phyloP scores from a whole-genome alignment of 176 grass and related monocot genomes.

The Panicum miliaceum region DNA sequence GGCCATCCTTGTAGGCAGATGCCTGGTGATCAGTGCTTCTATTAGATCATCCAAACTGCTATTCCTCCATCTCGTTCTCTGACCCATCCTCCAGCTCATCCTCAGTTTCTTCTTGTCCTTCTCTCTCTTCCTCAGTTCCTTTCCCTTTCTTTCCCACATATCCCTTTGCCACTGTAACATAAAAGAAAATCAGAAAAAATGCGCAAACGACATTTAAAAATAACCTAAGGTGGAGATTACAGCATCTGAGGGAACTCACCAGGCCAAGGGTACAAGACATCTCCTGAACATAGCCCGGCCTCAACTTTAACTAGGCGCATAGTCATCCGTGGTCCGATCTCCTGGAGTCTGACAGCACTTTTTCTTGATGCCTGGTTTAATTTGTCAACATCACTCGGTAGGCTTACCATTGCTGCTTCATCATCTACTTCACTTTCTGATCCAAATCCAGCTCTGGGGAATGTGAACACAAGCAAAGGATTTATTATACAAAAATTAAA shows the following conservation, averaged over 20 bases:
- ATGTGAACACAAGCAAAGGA: background rate
- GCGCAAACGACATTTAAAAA: background rate
- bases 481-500: slow-evolving; percentile 13
- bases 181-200: background rate
- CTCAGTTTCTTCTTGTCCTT: slow-evolving; percentile 11
- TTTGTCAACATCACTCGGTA: slow-evolving; percentile 73
- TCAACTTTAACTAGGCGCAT: slow-evolving; percentile 86
- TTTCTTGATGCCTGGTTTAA: slow-evolving; percentile 77
- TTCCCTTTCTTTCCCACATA: background rate
- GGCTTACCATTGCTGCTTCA: slow-evolving; percentile 76
- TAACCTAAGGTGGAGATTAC: background rate
- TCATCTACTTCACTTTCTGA: slow-evolving; percentile 95
- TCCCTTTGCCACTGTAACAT: slow-evolving; percentile 33
- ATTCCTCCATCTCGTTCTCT: slow-evolving; percentile 12
- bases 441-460: slow-evolving; percentile 80
- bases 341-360: slow-evolving; percentile 87
- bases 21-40: background rate
- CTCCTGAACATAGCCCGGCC: slow-evolving; percentile 79
- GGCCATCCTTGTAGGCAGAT: no score
- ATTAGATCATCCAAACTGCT: slow-evolving; percentile 6
- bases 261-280: slow-evolving; percentile 65
- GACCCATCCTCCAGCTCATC: background rate
- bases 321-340: slow-evolving; percentile 81
- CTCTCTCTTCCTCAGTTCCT: slow-evolving; percentile 29
- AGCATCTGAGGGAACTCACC: slow-evolving; percentile 48